A percentile compares a stretch with the other conserved stretches of the same genome.
These are phyloP conservation scores for Ceratobasidium sp. DNA, from an alignment of 1,284 basidiomycete species.

Conservation along the genomic window DNA sequence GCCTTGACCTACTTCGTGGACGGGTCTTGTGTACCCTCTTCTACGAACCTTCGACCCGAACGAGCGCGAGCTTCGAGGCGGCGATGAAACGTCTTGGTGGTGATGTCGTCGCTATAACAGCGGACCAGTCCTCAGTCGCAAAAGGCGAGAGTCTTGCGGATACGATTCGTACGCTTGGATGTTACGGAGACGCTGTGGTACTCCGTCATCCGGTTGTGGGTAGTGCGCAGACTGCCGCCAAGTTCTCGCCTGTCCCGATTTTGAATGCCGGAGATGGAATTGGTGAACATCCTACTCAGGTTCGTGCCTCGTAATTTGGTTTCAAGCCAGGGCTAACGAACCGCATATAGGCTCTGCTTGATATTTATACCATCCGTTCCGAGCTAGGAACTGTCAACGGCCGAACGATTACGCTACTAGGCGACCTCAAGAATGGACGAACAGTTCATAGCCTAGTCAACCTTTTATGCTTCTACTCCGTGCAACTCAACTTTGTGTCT, in stretches of 20 bases:
- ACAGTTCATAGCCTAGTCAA: slow-evolving; percentile 98
- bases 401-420: slow-evolving; percentile 93
- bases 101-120: slow-evolving; percentile 88
- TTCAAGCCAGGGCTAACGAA: neutral
- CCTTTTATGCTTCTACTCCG: slow-evolving; percentile 92
- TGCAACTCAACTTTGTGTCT: slow-evolving; percentile 96
- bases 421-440: slow-evolving; percentile 98
- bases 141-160: slow-evolving; percentile 97
- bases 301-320: slow-evolving; percentile 55
- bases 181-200: slow-evolving; percentile 96
- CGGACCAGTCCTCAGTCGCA: slow-evolving; percentile 87
- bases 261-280: slow-evolving; percentile 98
- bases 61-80: slow-evolving; percentile 97
- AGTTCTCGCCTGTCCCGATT: slow-evolving; percentile 95
- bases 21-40: slow-evolving; percentile 96
- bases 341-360: slow-evolving; percentile 80
- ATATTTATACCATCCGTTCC: slow-evolving; percentile 97
- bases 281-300: slow-evolving; percentile 98
- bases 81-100: slow-evolving; percentile 99
- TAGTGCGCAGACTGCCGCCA: slow-evolving; percentile 91
- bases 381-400: slow-evolving; percentile 99
- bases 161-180: slow-evolving; percentile 94
- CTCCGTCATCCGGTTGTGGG: slow-evolving; percentile 96
- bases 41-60: slow-evolving; percentile 98
- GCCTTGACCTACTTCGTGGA: slow-evolving; percentile 91